Evolutionary conservation across 768 basidiomycete genomes (phyloP).

Genomic region (Rhodosporidiobolus sp.): DNA sequence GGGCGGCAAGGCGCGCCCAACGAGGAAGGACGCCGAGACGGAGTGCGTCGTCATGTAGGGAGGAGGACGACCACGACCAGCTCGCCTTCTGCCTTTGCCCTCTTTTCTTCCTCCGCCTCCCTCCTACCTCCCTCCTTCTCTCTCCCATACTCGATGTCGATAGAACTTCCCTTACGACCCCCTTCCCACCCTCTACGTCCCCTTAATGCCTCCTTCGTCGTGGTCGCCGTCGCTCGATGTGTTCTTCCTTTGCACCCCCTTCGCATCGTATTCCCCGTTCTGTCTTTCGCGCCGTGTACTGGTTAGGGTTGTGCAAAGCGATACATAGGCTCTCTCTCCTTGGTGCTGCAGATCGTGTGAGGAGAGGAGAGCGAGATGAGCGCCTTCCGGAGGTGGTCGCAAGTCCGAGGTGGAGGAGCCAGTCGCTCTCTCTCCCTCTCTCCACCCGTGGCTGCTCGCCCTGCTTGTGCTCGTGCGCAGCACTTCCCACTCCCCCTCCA

Average conservation of each 20-base stretch:
- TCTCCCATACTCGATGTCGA: not conserved
- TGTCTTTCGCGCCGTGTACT: not conserved
- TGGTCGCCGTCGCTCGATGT: no score
- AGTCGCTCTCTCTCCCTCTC: not conserved
- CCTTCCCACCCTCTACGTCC: not conserved
- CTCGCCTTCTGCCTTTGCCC: not conserved
- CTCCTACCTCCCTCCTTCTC: not conserved
- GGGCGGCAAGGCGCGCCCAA: conserved; percentile 74
- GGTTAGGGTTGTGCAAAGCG: not conserved
- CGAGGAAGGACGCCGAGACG: conserved; percentile 86
- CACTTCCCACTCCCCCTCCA: not conserved
- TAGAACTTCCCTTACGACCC: not conserved
- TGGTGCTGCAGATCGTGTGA: no score
- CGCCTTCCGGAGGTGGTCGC: no score
- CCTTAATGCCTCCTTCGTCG: not conserved
- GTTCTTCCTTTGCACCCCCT: not conserved
- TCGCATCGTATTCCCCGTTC: not conserved
- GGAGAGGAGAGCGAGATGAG: no score
- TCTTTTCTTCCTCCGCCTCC: not conserved
- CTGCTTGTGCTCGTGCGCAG: not conserved
- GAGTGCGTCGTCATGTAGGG: conserved; percentile 66
- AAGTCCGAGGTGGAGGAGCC: no score
- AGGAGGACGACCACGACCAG: not conserved
- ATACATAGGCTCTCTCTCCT: no score
- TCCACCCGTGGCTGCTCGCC: not conserved